Base-by-base conservation (phyloP, 768 basidiomycete species). In the Exsudoporus frostii region DNA sequence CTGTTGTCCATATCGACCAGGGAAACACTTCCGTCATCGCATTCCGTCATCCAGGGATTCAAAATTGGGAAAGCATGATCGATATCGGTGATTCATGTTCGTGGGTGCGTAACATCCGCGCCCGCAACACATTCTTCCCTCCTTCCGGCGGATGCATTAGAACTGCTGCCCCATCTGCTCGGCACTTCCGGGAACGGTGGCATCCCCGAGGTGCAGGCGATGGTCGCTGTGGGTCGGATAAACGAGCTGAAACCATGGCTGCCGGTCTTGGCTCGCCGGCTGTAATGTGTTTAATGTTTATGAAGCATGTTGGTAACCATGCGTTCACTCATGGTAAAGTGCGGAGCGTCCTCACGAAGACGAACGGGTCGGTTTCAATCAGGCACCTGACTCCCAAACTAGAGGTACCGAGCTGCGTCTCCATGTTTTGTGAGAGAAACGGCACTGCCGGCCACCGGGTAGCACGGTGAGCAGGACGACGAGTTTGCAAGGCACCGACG, bases 401-500 rank as follows among this genome's bases (percentile, higher is more conserved):
- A 48, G 45, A 27, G 47, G 48, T 37, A 20, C 30, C 37, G 56
- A 48, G 5, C 25, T 30, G 15, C 47, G 46, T 50, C 49, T 49
- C 43, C 52, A 62, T 49, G 50, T 11, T 10, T 39, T 45, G 58
- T 59, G 57, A 55, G 53, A 59, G 44, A 47, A 40, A 33, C 1
- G 27, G 10, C 11, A 22, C 37, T 24, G 14, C 15, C 57, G 55
- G 53, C 25, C 43, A 50, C 46, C 57, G 45, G 24, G 32, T 22
- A 48, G n/a, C 22, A 40, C 14, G 14, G 17, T 19, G 33, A 29
- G 5, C 11, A 17, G 15, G n/a, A n/a, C n/a, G n/a, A 41, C 43
- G 14, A 55, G 55, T 47, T 37, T 51, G 25, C 51, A 38, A 65
- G 63, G 63, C 59, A 64, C 63, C 60, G 57, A 60, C 57, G 60